phyloP scores from a whole-genome alignment of 805 yeast species.

The Danielia reshetovae region DNA sequence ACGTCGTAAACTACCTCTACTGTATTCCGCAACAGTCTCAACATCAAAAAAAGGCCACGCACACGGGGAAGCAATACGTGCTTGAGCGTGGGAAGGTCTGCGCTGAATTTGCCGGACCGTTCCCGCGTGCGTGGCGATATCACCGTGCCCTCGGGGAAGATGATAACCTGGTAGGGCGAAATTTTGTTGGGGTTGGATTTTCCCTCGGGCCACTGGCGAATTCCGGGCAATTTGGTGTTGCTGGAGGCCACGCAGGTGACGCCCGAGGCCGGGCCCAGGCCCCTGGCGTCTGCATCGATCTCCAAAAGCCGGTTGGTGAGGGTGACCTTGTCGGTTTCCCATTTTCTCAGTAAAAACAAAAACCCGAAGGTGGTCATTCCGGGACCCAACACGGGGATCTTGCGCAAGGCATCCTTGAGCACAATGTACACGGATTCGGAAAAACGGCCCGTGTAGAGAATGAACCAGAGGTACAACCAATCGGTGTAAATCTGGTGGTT shows the following conservation, averaged over 20 bases:
- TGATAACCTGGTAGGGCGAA: conserved; percentile 56
- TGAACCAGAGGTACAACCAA: conserved; percentile 91
- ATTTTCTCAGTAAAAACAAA: conserved; percentile 76
- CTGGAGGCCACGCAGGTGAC: conserved; percentile 30
- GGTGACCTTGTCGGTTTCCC: conserved; percentile 69
- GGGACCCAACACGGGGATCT: conserved; percentile 73
- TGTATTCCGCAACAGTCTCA: conserved; percentile 51
- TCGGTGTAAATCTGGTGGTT: conserved; percentile 94
- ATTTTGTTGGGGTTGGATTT: conserved; percentile 15
- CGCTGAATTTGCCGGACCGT: conserved; percentile 53
- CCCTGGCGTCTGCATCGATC: conserved; percentile 60
- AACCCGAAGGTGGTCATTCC: conserved; percentile 82
- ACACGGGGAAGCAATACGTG: conserved; percentile 79
- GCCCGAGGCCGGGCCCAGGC: conserved; percentile 50
- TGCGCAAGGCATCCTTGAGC: conserved; percentile 65
- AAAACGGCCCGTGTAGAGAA: conserved; percentile 62
- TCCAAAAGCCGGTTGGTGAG: conserved; percentile 53
- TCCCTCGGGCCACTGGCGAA: conserved; percentile 31
- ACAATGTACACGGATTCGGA: conserved; percentile 68
- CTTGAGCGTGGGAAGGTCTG: conserved; percentile 45
- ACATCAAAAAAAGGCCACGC: conserved; percentile 70
- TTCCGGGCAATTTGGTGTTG: conserved; percentile 11
- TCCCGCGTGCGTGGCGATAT: conserved; percentile 60
- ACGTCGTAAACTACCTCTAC: conserved; percentile 69
- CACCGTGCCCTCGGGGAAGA: conserved; percentile 96